Conservation (phyloP, 169 alveolate genomes). For the Plasmodium ovale region DNA sequence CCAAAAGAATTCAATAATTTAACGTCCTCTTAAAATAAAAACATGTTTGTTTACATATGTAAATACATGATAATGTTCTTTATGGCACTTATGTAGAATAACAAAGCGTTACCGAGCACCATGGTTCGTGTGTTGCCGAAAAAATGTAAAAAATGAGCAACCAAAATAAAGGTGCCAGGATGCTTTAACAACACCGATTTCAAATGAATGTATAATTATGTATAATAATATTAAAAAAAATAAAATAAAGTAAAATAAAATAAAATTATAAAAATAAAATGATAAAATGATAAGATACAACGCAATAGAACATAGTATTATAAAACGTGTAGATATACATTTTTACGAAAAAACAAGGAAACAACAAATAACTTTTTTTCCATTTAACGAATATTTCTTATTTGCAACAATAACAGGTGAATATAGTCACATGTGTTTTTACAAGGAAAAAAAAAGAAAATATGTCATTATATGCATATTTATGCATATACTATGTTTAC, state of each 20-base stretch:
- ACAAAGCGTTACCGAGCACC: background rate
- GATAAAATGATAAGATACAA: no score
- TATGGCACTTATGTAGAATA: no score
- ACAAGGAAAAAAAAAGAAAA: constrained; percentile 84
- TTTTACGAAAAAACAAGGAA: background rate
- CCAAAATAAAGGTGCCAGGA: background rate
- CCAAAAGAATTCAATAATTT: background rate
- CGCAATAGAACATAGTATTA: no score
- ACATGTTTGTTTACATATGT: no score
- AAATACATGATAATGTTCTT: no score
- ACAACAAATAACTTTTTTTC: no score
- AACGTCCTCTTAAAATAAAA: background rate
- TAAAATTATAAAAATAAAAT: no score
- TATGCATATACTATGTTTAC: no score
- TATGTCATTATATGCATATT: constrained; percentile 83
- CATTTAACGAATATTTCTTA: background rate
- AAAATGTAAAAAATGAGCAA: background rate
- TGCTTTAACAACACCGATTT: background rate
- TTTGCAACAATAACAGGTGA: background rate
- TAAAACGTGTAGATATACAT: background rate
- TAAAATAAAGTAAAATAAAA: no score
- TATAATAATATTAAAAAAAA: no score
- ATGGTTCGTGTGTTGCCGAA: background rate
- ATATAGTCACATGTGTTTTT: constrained; percentile 74
- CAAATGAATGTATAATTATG: no score